Evolutionary conservation across 2,329 filamentous ascomycete species (phyloP), one percentile per base, ranked within the genome.

Genomic region (Lachnellula hyalina): DNA sequence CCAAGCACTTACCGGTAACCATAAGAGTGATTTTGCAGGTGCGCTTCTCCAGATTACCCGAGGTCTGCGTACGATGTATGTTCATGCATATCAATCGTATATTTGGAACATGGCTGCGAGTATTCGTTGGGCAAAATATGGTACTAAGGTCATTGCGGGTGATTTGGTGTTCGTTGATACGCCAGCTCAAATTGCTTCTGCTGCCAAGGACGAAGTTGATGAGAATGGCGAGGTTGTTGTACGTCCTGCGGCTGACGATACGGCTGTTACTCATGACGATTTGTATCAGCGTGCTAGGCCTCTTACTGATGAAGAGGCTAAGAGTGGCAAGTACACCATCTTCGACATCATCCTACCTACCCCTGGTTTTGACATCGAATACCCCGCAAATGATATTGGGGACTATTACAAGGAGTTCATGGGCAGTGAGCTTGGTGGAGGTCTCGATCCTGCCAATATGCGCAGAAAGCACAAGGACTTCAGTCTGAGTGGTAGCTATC

Each of bases 41-140:
- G 90, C 94, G 0, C 73, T 99, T 50, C 81, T 87, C 67, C 80
- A 81, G 52, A 92, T 99, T 59, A 88, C 87, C 23, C 82, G 92
- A 17, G 90, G 89, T 48, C 77, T 97, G 64, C 83, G 91, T 44
- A 82, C 90, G 55, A 96, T 99, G 88, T 99, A 97, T 69, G 86
- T 96, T 15, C 94, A 99, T 70, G 93, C 94, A 5, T 97, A 96
- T 72, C 94, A 99, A 71, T 96, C 89, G 5, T 82, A 91, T 38
- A 85, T 99, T 8, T 99, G 93, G 93, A 99, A 99, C 73, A 82
- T 84, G 62, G 89, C 84, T 12, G 89, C 84, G 1, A 90, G 89
- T 61, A 84, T 87, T 63, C 87, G 94, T 47, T 96, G 90, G 87
- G 81, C 84, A 42, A 74, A 82, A 2, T 87, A 87, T 68, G 91